These are phyloP conservation scores for Fraxinus albicans DNA, from an alignment of 305 asterid species.

Conservation along the genomic window DNA sequence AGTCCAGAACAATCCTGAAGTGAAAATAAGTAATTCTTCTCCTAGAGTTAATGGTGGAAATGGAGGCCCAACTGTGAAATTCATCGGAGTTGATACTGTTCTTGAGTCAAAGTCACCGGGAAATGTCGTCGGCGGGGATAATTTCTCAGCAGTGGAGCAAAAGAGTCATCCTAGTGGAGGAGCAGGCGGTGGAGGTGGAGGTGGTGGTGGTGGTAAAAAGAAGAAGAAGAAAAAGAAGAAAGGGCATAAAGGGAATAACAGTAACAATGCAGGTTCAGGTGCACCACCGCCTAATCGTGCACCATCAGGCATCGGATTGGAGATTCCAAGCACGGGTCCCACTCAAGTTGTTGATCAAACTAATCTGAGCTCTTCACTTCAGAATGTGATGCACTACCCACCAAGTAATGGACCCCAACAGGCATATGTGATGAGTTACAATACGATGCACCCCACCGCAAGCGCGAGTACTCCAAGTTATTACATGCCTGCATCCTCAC, in stretches of 20 bases:
- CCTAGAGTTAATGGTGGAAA: conserved; percentile 30
- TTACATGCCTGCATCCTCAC: conserved; percentile 46
- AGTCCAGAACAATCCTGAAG: conserved; percentile 26
- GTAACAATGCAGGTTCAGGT: conserved; percentile 26
- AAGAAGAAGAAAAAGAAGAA: conserved; percentile 46
- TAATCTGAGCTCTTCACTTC: conserved; percentile 36
- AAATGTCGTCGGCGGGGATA: conserved; percentile 32
- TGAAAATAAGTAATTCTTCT: conserved; percentile 23
- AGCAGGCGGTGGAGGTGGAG: conserved; percentile 28
- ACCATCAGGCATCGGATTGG: conserved; percentile 43
- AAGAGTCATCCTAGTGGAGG: conserved; percentile 20
- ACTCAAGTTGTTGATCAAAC: conserved; percentile 38
- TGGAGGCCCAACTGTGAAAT: conserved; percentile 42
- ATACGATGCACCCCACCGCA: conserved; percentile 44
- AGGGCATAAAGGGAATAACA: conserved; percentile 32
- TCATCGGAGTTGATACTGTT: conserved; percentile 35
- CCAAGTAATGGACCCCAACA: conserved; percentile 37
- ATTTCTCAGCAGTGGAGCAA: conserved; percentile 21
- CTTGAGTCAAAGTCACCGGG: conserved; percentile 32
- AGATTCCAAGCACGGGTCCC: conserved; percentile 39
- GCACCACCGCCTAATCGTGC: conserved; percentile 24
- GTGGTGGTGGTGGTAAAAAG: conserved; percentile 51
- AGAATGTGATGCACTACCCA: conserved; percentile 38
- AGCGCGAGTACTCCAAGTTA: conserved; percentile 36
- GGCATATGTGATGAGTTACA: conserved; percentile 52